Conservation (phyloP, 129 eudicot genomes). For the Chrysanthemum seticuspe region DNA sequence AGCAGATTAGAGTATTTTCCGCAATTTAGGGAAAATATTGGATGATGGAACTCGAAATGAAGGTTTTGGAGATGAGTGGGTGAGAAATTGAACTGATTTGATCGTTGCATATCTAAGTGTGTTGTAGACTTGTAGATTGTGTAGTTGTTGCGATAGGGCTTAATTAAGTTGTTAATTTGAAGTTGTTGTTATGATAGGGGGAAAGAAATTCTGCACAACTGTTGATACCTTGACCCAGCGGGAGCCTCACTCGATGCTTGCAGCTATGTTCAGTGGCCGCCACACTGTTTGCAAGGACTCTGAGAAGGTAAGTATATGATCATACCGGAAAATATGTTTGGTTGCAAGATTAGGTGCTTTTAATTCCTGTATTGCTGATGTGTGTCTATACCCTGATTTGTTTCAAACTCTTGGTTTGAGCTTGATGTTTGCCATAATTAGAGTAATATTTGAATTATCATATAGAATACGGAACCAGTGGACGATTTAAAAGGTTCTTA, state of each 20-base stretch:
- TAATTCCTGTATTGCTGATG: neutral
- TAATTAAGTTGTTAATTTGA: slow-evolving; percentile 1
- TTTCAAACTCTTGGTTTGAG: neutral
- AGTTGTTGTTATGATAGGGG: slow-evolving; percentile 43
- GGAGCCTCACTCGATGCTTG: slow-evolving; percentile 97
- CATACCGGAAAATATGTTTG: slow-evolving; percentile 7
- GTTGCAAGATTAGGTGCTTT: slow-evolving; percentile 8
- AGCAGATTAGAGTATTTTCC: neutral
- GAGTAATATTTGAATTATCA: neutral
- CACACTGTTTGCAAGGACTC: slow-evolving; percentile 71
- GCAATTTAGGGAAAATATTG: neutral
- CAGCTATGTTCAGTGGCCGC: slow-evolving; percentile 98
- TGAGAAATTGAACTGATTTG: slow-evolving; percentile 13
- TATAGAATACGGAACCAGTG: neutral
- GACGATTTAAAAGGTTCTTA: neutral
- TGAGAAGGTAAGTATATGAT: slow-evolving; percentile 48
- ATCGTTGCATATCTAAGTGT: too few species aligned
- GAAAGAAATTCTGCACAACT: slow-evolving; percentile 87
- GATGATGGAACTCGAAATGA: neutral
- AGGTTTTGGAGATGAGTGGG: slow-evolving; percentile 4
- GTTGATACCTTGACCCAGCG: slow-evolving; percentile 78
- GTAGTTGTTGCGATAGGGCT: neutral
- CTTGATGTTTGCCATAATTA: neutral
- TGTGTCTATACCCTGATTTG: neutral
- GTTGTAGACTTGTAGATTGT: neutral